Conservation (phyloP, 108 stramenopile species). For the Cyclotella baltica region DNA sequence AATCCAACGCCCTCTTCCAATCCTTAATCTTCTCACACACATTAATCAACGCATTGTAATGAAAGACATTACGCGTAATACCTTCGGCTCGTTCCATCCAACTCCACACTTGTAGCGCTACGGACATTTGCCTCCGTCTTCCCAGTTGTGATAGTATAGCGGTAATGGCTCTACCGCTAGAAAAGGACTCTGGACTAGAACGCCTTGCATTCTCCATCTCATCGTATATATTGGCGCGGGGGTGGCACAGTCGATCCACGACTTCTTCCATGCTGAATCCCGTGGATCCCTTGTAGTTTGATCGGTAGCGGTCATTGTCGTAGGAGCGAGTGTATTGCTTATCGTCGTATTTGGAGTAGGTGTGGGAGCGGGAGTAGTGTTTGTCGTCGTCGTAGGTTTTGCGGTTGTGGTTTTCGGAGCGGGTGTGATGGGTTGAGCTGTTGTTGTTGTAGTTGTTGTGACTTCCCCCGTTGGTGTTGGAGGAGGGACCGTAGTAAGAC, state of each 20-base stretch:
- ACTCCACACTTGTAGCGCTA: slow-evolving; percentile 74
- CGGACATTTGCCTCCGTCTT: slow-evolving; percentile 66
- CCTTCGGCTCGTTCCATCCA: slow-evolving; percentile 69
- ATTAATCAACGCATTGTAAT: slow-evolving; percentile 86
- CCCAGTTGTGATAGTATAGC: slow-evolving; percentile 79
- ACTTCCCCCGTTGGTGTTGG: not conserved
- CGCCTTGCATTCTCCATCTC: slow-evolving; percentile 66
- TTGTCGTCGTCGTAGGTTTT: slow-evolving; percentile 24
- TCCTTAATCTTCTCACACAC: slow-evolving; percentile 83
- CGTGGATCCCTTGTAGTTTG: slow-evolving; percentile 11
- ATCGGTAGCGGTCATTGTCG: slow-evolving; percentile 7
- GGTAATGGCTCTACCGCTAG: slow-evolving; percentile 75
- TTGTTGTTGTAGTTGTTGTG: too few relatives aligned
- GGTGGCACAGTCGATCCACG: slow-evolving; percentile 67
- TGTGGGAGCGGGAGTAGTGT: slow-evolving; percentile 15
- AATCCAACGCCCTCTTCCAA: slow-evolving; percentile 68
- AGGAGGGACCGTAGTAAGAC: slow-evolving; percentile 5
- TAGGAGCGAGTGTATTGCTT: slow-evolving; percentile 42
- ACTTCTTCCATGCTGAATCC: slow-evolving; percentile 63
- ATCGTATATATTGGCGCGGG: slow-evolving; percentile 59
- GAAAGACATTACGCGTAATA: slow-evolving; percentile 72
- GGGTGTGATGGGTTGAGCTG: not conserved
- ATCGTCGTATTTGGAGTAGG: slow-evolving; percentile 53
- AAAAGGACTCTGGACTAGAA: slow-evolving; percentile 61
- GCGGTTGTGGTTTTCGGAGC: slow-evolving; percentile 8